A percentile compares a stretch with the other conserved stretches of the same genome.
These are phyloP conservation scores for Colletotrichum tamarilloi DNA, from an alignment of 2,329 filamentous ascomycete species.

Conservation along the genomic window DNA sequence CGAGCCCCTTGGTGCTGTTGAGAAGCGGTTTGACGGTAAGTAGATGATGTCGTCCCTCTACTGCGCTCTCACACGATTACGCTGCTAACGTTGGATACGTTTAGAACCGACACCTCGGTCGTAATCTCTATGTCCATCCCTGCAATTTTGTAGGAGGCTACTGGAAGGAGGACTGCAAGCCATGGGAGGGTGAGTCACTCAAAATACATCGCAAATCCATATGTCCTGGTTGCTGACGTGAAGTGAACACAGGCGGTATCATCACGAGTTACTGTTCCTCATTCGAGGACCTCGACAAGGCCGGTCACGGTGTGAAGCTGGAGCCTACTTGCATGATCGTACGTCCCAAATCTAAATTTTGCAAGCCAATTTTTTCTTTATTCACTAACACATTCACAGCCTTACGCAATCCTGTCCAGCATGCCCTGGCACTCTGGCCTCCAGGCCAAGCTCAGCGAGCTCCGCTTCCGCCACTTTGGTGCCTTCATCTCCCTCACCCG, in stretches of 20 bases:
- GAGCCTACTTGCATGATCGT: slow-evolving; percentile 80
- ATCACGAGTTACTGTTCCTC: slow-evolving; percentile 82
- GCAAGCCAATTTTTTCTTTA: not conserved
- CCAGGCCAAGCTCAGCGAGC: slow-evolving; percentile 77
- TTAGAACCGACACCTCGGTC: slow-evolving; percentile 82
- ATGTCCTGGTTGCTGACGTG: slow-evolving; percentile 17
- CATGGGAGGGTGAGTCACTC: slow-evolving; percentile 67
- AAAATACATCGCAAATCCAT: not conserved
- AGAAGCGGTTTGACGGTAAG: slow-evolving; percentile 79
- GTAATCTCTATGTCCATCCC: slow-evolving; percentile 85
- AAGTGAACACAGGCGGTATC: slow-evolving; percentile 70
- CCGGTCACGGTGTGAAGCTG: slow-evolving; percentile 85
- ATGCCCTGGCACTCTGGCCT: slow-evolving; percentile 76
- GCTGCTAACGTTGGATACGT: no score
- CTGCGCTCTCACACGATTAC: no score
- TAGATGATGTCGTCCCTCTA: not conserved
- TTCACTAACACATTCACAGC: slow-evolving; percentile 54
- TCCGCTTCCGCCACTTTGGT: slow-evolving; percentile 76
- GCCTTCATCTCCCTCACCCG: slow-evolving; percentile 80
- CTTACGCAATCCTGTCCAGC: slow-evolving; percentile 70
- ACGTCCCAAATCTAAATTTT: slow-evolving; percentile 40
- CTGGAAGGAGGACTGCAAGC: slow-evolving; percentile 77
- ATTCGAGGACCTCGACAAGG: slow-evolving; percentile 83
- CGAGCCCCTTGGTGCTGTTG: slow-evolving; percentile 80
- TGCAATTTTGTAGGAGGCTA: slow-evolving; percentile 68